Evolutionary conservation across 192 early-diverging fungal species (phyloP), one percentile per base, ranked within the genome.

Genomic region (Umbelopsis vinacea): DNA sequence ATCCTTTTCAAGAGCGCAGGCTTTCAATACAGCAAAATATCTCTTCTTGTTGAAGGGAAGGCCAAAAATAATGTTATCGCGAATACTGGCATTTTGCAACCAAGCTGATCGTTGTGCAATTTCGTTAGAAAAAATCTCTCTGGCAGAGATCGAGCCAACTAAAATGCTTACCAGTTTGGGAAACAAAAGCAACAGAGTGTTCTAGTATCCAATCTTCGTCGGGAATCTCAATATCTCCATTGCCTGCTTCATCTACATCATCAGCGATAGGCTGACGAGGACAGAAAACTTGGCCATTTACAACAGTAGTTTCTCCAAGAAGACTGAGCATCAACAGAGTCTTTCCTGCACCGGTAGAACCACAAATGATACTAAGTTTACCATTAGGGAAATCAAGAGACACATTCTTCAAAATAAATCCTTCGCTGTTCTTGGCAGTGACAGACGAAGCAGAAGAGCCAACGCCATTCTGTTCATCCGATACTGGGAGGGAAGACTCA

Each of bases 271-370:
- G 52, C 10, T 69, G 50, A 15, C 54, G 66, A 8, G 82, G 82
- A 24, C 76, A 71, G 53, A 80, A 69, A 19, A 80, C 77, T 15
- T 67, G 50, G 9, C 84, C 84, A 23, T 74, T 74, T 6, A 78
- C 46, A 14, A 86, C 26, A 50, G 75, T 72, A 33, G 82, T 80
- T 68, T 86, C 84, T 38, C 93, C 90, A 21, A 96, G 77, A 17
- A 96, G 84, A 10, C 92, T 92, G 53, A 91, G 74, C 38, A 95
- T 72, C 24, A 98, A 74, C 23, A 89, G 86, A 6, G 91, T 89
- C 78, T 98, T 98, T 45, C 97, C 97, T 7, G 90, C 84, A 8
- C 92, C 95, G 12, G 95, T 96, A 11, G 92, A 72, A 22, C 97
- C 97, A 50, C 86, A 87, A 33, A 87, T 66, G 45, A 87, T 57